phyloP scores from a whole-genome alignment of 2,329 filamentous ascomycete genomes.

The Alternaria ventricosa region DNA sequence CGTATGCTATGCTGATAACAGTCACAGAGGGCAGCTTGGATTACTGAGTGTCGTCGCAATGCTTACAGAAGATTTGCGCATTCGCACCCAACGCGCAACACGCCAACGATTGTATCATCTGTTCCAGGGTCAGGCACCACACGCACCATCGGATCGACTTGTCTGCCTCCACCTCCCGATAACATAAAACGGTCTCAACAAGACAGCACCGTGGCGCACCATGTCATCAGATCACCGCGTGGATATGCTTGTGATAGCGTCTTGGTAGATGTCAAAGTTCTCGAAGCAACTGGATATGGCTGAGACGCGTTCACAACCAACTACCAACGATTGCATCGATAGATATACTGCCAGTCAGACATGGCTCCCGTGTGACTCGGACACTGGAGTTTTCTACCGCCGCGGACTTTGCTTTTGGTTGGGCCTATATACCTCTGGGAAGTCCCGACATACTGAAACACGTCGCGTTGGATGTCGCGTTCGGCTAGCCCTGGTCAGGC shows the following conservation, averaged over 20 bases:
- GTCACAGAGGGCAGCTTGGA: not conserved
- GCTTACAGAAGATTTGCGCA: not conserved
- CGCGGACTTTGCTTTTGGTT: not conserved
- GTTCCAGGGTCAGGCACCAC: not conserved
- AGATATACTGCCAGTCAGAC: not conserved
- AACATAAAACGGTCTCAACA: not conserved
- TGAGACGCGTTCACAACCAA: not conserved
- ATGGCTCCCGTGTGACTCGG: not conserved
- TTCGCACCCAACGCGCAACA: not conserved
- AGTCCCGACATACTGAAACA: slow-evolving; percentile 16
- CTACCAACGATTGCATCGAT: not conserved
- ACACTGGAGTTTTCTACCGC: not conserved
- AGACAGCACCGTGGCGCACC: not conserved
- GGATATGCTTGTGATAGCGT: not conserved
- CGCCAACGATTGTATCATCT: not conserved
- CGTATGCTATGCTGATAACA: not conserved
- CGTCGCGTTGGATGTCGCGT: slow-evolving; percentile 4
- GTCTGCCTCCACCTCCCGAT: not conserved
- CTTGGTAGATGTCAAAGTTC: not conserved
- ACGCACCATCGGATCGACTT: not conserved
- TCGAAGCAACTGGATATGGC: not conserved
- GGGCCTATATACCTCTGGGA: not conserved
- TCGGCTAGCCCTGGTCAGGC: not conserved
- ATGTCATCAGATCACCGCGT: not conserved
- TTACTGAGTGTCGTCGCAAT: not conserved